Conservation (phyloP, 177 flowering plant genomes). For the Telopea speciosissima region DNA sequence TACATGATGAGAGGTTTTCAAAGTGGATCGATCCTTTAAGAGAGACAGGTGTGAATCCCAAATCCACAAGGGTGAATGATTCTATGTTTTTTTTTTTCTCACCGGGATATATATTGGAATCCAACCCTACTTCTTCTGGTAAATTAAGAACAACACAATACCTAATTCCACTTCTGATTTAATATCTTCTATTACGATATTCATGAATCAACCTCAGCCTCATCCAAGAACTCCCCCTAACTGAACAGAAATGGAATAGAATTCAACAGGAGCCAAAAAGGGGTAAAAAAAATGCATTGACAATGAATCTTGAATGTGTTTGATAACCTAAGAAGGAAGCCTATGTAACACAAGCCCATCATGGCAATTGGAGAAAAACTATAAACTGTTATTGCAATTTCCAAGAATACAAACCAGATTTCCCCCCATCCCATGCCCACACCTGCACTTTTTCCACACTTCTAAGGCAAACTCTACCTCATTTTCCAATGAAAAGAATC, state of each 20-base stretch:
- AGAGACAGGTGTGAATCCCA: too few species aligned
- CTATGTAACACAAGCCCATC: constrained; percentile 2
- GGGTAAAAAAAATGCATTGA: constrained; percentile 3
- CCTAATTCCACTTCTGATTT: too few species aligned
- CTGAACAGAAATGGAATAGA: neutral
- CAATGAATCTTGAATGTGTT: constrained; percentile 4
- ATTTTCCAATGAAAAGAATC: neutral
- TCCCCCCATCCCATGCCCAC: neutral
- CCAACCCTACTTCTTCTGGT: too few species aligned
- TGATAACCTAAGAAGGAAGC: constrained; percentile 1
- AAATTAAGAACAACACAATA: too few species aligned
- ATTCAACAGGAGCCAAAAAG: too few species aligned
- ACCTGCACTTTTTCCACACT: neutral
- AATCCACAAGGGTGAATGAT: too few species aligned
- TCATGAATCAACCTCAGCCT: too few species aligned
- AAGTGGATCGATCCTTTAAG: too few species aligned
- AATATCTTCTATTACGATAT: too few species aligned
- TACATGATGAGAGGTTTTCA: too few species aligned
- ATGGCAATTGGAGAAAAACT: neutral
- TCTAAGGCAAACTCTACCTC: neutral
- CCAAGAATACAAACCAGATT: constrained; percentile 12
- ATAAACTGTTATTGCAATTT: neutral
- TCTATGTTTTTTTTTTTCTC: too few species aligned
- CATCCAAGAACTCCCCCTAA: neutral
- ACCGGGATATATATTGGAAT: too few species aligned